These are phyloP conservation scores for Colletotrichum higginsianum DNA, from an alignment of 2,329 filamentous ascomycete genomes.

Conservation along the genomic window DNA sequence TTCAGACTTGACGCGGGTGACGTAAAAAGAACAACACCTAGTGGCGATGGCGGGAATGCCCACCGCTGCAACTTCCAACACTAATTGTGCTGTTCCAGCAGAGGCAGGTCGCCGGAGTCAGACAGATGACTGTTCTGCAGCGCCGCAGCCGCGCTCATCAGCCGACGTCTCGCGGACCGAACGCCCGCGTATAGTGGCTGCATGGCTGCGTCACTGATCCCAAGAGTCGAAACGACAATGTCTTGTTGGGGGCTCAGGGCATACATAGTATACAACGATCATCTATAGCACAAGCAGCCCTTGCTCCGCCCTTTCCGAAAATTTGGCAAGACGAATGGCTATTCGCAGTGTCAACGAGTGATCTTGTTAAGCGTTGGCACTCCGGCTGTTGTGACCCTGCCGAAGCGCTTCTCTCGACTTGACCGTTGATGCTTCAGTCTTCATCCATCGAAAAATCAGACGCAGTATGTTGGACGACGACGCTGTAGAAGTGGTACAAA, in stretches of 20 bases:
- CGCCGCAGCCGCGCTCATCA: conserved; percentile 22
- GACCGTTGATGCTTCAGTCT: not conserved
- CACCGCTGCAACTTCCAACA: conserved; percentile 9
- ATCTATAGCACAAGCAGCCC: not conserved
- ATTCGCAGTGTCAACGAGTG: not conserved
- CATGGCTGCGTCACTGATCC: not conserved
- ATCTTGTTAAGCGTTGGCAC: conserved; percentile 4
- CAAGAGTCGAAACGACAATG: conserved; percentile 1
- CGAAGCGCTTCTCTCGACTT: not conserved
- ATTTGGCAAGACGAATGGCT: not conserved
- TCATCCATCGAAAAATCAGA: not conserved
- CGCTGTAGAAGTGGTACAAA: conserved; percentile 15
- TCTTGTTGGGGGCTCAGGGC: conserved; percentile 3
- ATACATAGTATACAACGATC: not conserved
- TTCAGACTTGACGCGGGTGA: conserved; percentile 12
- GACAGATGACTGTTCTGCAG: conserved; percentile 23
- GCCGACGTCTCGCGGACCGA: conserved; percentile 8
- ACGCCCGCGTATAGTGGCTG: not conserved
- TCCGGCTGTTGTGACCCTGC: not conserved
- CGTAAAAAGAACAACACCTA: not conserved
- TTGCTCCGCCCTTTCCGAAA: not conserved
- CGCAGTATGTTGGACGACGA: not conserved
- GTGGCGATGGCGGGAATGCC: conserved; percentile 27
- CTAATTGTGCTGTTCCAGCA: conserved; percentile 16
- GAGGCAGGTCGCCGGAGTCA: not conserved